Evolutionary conservation across 2,329 filamentous ascomycete species (phyloP).

Genomic region (Teratosphaeria viscida): DNA sequence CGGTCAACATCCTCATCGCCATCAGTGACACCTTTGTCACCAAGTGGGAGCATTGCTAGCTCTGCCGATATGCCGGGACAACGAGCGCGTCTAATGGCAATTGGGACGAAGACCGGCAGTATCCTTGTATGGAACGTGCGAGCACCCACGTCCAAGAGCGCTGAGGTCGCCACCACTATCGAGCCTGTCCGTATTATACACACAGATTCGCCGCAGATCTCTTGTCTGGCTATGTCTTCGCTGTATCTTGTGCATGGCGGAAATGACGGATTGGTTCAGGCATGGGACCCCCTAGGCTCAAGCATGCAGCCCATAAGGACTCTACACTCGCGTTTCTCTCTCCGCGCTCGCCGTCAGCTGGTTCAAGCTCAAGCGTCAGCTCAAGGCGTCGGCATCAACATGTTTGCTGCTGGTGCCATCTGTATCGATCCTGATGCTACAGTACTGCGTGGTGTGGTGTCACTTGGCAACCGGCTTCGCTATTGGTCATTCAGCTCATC

Average conservation of each 20-base stretch:
- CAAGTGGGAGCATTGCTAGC: slow-evolving; percentile 30
- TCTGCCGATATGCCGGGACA: slow-evolving; percentile 67
- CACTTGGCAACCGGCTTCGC: slow-evolving; percentile 74
- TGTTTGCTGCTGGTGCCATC: slow-evolving; percentile 74
- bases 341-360: slow-evolving; percentile 66
- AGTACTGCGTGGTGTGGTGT: slow-evolving; percentile 72
- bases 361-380: slow-evolving; percentile 57
- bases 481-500: slow-evolving; percentile 93
- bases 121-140: slow-evolving; percentile 80
- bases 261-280: slow-evolving; percentile 87
- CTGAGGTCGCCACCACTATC: slow-evolving; percentile 48
- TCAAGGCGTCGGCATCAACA: slow-evolving; percentile 59
- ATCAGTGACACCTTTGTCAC: slow-evolving; percentile 42
- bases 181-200: slow-evolving; percentile 70
- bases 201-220: slow-evolving; percentile 82
- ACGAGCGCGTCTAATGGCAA: slow-evolving; percentile 66
- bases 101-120: slow-evolving; percentile 69
- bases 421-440: slow-evolving; percentile 81
- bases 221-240: slow-evolving; percentile 70
- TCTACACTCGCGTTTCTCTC: slow-evolving; percentile 73
- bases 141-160: slow-evolving; percentile 46
- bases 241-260: slow-evolving; percentile 88
- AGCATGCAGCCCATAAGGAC: slow-evolving; percentile 69
- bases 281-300: slow-evolving; percentile 91
- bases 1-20: slow-evolving; percentile 44